These are phyloP conservation scores for Batrachochytrium dendrobatidis DNA, from an alignment of 371 early-diverging fungal species.

Conservation along the genomic window DNA sequence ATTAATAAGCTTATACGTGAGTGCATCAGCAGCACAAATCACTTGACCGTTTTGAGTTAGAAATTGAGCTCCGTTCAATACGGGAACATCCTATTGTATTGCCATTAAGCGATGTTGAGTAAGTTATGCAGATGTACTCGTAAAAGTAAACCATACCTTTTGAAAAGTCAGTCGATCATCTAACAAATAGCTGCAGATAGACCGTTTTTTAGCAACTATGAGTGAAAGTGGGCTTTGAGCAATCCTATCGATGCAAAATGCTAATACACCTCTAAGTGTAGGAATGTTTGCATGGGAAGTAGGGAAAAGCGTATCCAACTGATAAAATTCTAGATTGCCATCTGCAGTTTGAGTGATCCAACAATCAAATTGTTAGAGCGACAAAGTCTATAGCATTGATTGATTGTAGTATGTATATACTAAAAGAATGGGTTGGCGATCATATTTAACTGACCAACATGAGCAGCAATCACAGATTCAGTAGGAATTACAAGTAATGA, in stretches of 20 bases:
- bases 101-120: neutral
- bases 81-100: conserved; percentile 48
- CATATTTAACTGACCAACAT: conserved; percentile 41
- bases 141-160: conserved; percentile 40
- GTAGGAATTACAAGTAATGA: conserved; percentile 57
- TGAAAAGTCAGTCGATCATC: conserved; percentile 29
- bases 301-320: conserved; percentile 40
- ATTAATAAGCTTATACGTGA: conserved; percentile 58
- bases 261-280: conserved; percentile 59
- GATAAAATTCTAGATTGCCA: conserved; percentile 47
- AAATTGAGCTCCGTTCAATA: conserved; percentile 55
- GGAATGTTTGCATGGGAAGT: conserved; percentile 44
- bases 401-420: neutral
- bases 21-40: conserved; percentile 59
- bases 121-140: neutral
- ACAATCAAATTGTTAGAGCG: conserved; percentile 1
- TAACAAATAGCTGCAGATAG: conserved; percentile 38
- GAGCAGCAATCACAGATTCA: conserved; percentile 62
- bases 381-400: neutral
- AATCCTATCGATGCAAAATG: conserved; percentile 54
- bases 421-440: neutral
- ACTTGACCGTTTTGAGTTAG: conserved; percentile 44
- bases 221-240: conserved; percentile 57
- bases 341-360: conserved; percentile 13
- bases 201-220: conserved; percentile 49